These are phyloP conservation scores for Botryosphaeria agaves DNA, from an alignment of 2,329 filamentous ascomycete species.

Conservation along the genomic window DNA sequence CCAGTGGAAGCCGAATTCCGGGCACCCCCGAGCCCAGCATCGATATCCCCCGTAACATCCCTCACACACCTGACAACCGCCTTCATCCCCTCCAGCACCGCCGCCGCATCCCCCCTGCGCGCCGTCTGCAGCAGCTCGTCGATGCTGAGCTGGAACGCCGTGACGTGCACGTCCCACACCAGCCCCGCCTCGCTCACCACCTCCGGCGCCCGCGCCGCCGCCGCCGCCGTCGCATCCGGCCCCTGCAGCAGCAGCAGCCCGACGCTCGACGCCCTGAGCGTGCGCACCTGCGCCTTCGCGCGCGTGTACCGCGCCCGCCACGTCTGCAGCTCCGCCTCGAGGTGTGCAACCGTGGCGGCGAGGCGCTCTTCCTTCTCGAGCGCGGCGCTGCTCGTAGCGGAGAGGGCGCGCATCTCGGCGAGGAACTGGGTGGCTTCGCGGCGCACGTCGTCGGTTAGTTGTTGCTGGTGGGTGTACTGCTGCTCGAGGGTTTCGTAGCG, in stretches of 20 bases:
- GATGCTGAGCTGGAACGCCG: slow-evolving; percentile 85
- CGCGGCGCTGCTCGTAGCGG: slow-evolving; percentile 58
- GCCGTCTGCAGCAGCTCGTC: slow-evolving; percentile 75
- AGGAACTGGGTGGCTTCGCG: slow-evolving; percentile 70
- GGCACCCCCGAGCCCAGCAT: slow-evolving; percentile 17
- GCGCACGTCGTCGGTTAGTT: slow-evolving; percentile 73
- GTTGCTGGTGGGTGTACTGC: slow-evolving; percentile 61
- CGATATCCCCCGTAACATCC: slow-evolving; percentile 67
- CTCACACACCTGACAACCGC: slow-evolving; percentile 67
- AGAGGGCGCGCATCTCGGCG: slow-evolving; percentile 75
- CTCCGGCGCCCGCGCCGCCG: slow-evolving; percentile 46
- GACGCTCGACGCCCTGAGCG: slow-evolving; percentile 62
- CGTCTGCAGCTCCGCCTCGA: slow-evolving; percentile 71
- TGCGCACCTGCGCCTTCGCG: slow-evolving; percentile 72
- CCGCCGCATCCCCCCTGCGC: slow-evolving; percentile 53
- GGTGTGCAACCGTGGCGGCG: slow-evolving; percentile 51
- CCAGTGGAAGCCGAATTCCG: too few relatives aligned
- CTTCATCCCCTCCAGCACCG: slow-evolving; percentile 75
- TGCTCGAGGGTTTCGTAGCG: slow-evolving; percentile 39
- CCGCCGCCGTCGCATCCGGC: slow-evolving; percentile 5
- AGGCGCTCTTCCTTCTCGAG: slow-evolving; percentile 72
- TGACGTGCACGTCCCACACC: slow-evolving; percentile 82
- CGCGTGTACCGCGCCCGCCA: slow-evolving; percentile 86
- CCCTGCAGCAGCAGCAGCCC: slow-evolving; percentile 44
- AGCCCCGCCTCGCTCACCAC: slow-evolving; percentile 57